Evolutionary conservation across 2,329 filamentous ascomycete genomes (phyloP), one percentile per base, ranked within the genome.

Genomic region (Ascochyta viciae-villosae): DNA sequence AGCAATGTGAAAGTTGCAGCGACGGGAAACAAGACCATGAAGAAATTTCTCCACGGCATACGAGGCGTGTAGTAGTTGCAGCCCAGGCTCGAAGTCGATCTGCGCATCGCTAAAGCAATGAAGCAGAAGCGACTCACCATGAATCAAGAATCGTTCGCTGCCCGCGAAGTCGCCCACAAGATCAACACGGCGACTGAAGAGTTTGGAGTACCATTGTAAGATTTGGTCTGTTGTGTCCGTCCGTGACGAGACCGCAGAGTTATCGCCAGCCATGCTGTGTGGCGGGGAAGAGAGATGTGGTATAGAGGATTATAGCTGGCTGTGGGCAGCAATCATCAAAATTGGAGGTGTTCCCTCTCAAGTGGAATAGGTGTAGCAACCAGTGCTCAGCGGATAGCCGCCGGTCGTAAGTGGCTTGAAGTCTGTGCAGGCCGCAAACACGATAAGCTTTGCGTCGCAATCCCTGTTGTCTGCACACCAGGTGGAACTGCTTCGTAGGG

Each of bases 131-230:
- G 88, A 88, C 65, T 93, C 89, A 27, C 89, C 89, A 61, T 92
- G 88, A 27, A 92, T 82, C 22, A 89, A 77, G 69, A 92, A 92
- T 10, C 88, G 80, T 68, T 91, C 89, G 57, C 85, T 85, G 22
- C 90, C 89, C 3, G 88, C 88, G 74, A 90, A 92, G 68, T 92
- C 90, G 37, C 89, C 88, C 4, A 92, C 84, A 2, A 92, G 82
- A 56, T 76, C 74, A 48, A 76, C 71, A 33, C 73, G 71, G 37
- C 74, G 72, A 56, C 70, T 73, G 65, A 66, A 71, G 38, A 76
- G 64, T 48, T 63, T 71, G 7, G 70, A 66, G 57, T 76, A 76
- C 70, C 72, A 74, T 58, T 68, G 61, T 40, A 74, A 60, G 31
- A 74, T 60, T 34, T 65, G 64, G 41, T 63, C 54, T 39, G 61